Base-by-base conservation (phyloP, 768 basidiomycete genomes). In the Guyanaporus albipodus region DNA sequence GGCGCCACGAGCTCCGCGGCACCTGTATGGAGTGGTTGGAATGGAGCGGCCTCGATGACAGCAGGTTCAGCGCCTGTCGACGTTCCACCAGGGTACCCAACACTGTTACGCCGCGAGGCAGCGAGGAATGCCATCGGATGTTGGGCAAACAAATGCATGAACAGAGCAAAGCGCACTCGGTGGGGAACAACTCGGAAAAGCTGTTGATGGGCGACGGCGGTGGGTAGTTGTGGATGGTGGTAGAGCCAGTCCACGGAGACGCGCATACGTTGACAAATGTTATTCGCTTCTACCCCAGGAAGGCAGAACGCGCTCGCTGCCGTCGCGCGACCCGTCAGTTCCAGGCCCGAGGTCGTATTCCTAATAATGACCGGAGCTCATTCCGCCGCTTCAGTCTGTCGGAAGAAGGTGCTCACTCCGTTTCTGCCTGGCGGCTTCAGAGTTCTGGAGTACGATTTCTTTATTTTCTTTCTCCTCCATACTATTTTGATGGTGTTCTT, bases 61-160 rank as follows among this genome's bases (percentile, higher is more conserved):
- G 74, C 86, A 2, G 87, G 73, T 57, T 90, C 87, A 8, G 83
- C 87, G 15, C 87, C 87, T 0, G 87, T 92, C 0, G 87, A 85
- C 1, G 88, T 91, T 19, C 71, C 74, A 14, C 90, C 90, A 3
- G 83, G 72, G 60, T 90, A 82, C 29, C 90, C 90, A 4, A 92
- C 82, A 55, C 66, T 66, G 38, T 26, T 8, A 7, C 9, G 17
- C 14, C 7, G 10, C 31, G 31, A n/a, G n/a, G n/a, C n/a, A n/a
- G n/a, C n/a, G n/a, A n/a, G n/a, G n/a, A n/a, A n/a, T n/a, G n/a
- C n/a, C n/a, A n/a, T n/a, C n/a, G n/a, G n/a, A n/a, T n/a, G 15
- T 32, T n/a, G 3, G 5, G 12, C 8, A 21, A 52, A 18, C 44
- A 32, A 44, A 17, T 18, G 2, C 21, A 2, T 11, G 9, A 23